A percentile compares a stretch with the other conserved stretches of the same genome.
Evolutionary conservation across 2,329 filamentous ascomycete genomes (phyloP).

Genomic region (Xylaria sp.): DNA sequence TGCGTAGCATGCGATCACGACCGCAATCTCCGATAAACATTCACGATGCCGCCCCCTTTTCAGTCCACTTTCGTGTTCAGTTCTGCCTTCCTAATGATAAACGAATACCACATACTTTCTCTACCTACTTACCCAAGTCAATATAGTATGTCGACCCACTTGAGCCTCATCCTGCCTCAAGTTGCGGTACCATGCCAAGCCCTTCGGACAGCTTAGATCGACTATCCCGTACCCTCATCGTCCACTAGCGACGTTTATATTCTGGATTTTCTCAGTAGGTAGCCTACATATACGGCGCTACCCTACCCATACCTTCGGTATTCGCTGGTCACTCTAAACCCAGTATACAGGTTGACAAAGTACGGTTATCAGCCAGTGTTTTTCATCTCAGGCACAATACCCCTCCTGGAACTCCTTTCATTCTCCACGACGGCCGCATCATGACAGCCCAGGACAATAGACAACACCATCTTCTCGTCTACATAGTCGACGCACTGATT

Average conservation of each 20-base stretch:
- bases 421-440: slow-evolving; percentile 17
- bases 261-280: not conserved
- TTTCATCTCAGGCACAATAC: not conserved
- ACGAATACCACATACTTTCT: no score
- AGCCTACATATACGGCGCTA: not conserved
- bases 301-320: not conserved
- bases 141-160: no score
- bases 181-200: not conserved
- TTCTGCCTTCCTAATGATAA: no score
- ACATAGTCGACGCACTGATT: slow-evolving; percentile 18
- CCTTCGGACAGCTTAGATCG: not conserved
- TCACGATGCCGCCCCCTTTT: no score
- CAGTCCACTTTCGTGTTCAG: no score
- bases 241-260: not conserved
- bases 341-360: slow-evolving; percentile 16
- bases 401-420: not conserved
- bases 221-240: not conserved
- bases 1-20: not conserved
- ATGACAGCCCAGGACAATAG: slow-evolving; percentile 16
- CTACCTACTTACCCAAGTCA: no score
- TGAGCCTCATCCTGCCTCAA: not conserved
- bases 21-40: no score
- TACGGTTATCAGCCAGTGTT: slow-evolving; percentile 21
- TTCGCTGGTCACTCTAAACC: not conserved
- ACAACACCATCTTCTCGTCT: slow-evolving; percentile 12